Percentiles rank a stretch among this genome's conserved stretches.
These are phyloP conservation scores for Carex sylvatica DNA, from an alignment of 202 grass and related monocot species.

Conservation along the genomic window DNA sequence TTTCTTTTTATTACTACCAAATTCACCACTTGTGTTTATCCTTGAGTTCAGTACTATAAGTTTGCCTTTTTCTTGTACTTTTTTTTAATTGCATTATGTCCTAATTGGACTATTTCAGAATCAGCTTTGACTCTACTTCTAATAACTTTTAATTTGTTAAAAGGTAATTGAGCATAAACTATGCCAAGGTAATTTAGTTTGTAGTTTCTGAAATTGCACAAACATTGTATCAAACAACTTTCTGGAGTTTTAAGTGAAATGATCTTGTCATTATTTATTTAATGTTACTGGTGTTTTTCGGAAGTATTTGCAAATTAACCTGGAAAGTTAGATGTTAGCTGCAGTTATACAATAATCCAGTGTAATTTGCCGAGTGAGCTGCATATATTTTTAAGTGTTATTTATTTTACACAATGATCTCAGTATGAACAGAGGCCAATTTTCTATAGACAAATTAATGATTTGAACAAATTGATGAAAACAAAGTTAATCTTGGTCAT, in stretches of 20 bases:
- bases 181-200: not conserved
- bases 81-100: not conserved
- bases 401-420: not conserved
- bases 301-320: not conserved
- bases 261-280: not conserved
- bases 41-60: not conserved
- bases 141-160: not conserved
- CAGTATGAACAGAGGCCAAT: not conserved
- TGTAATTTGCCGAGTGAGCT: not conserved
- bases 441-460: not conserved
- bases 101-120: not conserved
- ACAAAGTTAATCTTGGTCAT: constrained; percentile 13
- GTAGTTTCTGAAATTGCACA: not conserved
- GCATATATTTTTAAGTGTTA: not conserved
- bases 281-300: not conserved
- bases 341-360: not conserved
- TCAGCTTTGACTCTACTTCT: not conserved
- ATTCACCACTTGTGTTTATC: not conserved
- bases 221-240: not conserved
- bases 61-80: not conserved
- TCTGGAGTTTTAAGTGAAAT: not conserved
- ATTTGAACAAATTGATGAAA: constrained; percentile 6
- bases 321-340: not conserved
- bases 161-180: not conserved
- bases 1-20: not conserved